These are phyloP conservation scores for Ceratobasidium sp. DNA, from an alignment of 1,284 basidiomycete genomes.

Conservation along the genomic window DNA sequence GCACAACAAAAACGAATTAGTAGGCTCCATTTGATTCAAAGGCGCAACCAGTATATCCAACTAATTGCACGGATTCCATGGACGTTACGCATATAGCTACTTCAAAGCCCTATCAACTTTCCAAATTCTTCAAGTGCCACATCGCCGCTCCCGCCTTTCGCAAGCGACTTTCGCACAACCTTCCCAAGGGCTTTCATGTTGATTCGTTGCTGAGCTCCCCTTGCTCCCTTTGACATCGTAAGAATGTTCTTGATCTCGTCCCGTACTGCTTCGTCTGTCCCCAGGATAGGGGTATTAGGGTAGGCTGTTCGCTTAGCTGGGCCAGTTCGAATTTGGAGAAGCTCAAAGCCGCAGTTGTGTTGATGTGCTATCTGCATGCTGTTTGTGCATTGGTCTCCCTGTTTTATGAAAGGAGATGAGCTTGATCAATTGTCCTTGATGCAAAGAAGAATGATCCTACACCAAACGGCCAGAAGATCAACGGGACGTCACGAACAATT, in stretches of 20 bases:
- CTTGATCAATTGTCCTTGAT: background rate
- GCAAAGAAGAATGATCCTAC: background rate
- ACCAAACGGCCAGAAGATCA: constrained; percentile 16
- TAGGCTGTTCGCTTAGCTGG: background rate
- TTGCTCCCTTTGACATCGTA: background rate
- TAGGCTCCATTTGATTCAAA: no score
- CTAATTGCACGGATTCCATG: no score
- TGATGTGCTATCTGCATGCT: constrained; percentile 3
- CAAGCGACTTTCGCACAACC: constrained; percentile 2
- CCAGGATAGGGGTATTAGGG: background rate
- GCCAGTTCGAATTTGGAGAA: constrained; percentile 19
- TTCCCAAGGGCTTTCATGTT: background rate
- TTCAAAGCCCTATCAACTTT: background rate
- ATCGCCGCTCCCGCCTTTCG: background rate
- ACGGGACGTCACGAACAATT: constrained; percentile 7
- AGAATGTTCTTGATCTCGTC: constrained; percentile 9
- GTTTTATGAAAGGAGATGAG: background rate
- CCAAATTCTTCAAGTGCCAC: background rate
- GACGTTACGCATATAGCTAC: no score
- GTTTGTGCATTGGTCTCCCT: constrained; percentile 31
- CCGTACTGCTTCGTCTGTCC: constrained; percentile 27
- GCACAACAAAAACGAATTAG: no score
- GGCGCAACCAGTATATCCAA: no score
- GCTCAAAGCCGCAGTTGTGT: constrained; percentile 11
- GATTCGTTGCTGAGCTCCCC: background rate